phyloP scores from a whole-genome alignment of 768 basidiomycete species.

The Lepiota brunneoincarnata region DNA sequence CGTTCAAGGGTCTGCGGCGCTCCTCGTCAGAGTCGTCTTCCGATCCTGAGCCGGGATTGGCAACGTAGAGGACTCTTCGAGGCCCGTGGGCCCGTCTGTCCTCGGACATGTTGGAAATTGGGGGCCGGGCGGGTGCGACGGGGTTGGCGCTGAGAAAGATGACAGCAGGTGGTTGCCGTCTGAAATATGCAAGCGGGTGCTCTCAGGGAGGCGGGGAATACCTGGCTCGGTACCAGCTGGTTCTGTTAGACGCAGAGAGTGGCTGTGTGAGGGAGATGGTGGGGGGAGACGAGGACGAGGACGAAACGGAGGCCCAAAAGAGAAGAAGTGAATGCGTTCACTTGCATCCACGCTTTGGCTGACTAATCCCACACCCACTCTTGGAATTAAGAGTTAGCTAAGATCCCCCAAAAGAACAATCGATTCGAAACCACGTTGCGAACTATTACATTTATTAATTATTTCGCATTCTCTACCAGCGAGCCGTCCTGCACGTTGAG shows the following conservation, averaged over 20 bases:
- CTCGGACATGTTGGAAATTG: conserved; percentile 52
- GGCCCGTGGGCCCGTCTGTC: conserved; percentile 32
- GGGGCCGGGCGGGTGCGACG: conserved; percentile 10
- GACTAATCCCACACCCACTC: conserved; percentile 23
- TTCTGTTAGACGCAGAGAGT: background rate
- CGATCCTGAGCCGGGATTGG: conserved; percentile 55
- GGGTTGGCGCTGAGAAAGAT: background rate
- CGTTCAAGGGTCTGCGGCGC: conserved; percentile 11
- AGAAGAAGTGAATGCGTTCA: conserved; percentile 14
- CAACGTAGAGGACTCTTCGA: conserved; percentile 51
- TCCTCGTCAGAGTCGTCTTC: conserved; percentile 29
- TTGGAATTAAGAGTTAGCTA: conserved; percentile 15
- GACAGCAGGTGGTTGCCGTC: conserved; percentile 5
- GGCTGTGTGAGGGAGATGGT: conserved; percentile 9
- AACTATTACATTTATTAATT: conserved; percentile 16
- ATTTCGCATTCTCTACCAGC: conserved; percentile 19
- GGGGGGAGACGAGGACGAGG: conserved; percentile 14
- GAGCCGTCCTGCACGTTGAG: conserved; percentile 30
- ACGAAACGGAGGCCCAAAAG: conserved; percentile 13
- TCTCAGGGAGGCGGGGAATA: background rate
- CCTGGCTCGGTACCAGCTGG: background rate
- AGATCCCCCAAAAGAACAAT: conserved; percentile 14
- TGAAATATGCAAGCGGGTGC: background rate
- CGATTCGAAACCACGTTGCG: conserved; percentile 22
- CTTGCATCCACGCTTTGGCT: conserved; percentile 22